phyloP scores from a whole-genome alignment of 768 basidiomycete genomes.

The Tricholoma saponaceum region DNA sequence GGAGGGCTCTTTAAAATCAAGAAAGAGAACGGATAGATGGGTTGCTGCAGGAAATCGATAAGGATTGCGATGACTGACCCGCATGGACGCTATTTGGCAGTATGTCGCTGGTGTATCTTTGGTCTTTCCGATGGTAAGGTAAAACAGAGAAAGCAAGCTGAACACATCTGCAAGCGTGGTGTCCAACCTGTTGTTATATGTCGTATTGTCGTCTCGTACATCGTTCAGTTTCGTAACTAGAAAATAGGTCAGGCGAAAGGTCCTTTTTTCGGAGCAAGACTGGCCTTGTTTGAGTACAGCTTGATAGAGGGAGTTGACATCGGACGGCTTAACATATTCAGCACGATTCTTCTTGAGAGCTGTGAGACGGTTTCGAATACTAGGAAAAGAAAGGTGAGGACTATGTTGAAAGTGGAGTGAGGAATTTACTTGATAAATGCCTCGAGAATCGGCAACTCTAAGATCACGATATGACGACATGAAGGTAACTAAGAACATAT shows the following conservation, averaged over 20 bases:
- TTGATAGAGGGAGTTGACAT: slow-evolving; percentile 91
- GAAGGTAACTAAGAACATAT: slow-evolving; percentile 10
- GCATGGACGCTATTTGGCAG: slow-evolving; percentile 93
- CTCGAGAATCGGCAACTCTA: slow-evolving; percentile 93
- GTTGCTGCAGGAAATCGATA: not conserved
- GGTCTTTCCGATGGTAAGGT: slow-evolving; percentile 96
- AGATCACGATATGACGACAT: slow-evolving; percentile 17
- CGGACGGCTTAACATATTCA: slow-evolving; percentile 88
- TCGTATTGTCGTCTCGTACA: slow-evolving; percentile 73
- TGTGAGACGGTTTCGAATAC: slow-evolving; percentile 92
- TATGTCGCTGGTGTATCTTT: slow-evolving; percentile 93
- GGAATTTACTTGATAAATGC: slow-evolving; percentile 81
- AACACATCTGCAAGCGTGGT: slow-evolving; percentile 96
- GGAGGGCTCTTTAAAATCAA: slow-evolving; percentile 1
- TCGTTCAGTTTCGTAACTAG: slow-evolving; percentile 89
- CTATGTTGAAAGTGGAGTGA: slow-evolving; percentile 13
- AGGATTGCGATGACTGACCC: slow-evolving; percentile 56
- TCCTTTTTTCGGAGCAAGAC: slow-evolving; percentile 12
- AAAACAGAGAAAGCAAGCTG: slow-evolving; percentile 91
- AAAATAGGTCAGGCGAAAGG: not conserved
- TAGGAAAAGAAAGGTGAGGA: slow-evolving; percentile 28
- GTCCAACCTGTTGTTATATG: slow-evolving; percentile 87
- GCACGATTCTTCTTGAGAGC: slow-evolving; percentile 91
- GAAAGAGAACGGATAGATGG: slow-evolving; percentile 1
- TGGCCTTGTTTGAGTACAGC: slow-evolving; percentile 90